These are phyloP conservation scores for Dactylella cylindrospora DNA, from an alignment of 2,329 filamentous ascomycete genomes.

Conservation along the genomic window DNA sequence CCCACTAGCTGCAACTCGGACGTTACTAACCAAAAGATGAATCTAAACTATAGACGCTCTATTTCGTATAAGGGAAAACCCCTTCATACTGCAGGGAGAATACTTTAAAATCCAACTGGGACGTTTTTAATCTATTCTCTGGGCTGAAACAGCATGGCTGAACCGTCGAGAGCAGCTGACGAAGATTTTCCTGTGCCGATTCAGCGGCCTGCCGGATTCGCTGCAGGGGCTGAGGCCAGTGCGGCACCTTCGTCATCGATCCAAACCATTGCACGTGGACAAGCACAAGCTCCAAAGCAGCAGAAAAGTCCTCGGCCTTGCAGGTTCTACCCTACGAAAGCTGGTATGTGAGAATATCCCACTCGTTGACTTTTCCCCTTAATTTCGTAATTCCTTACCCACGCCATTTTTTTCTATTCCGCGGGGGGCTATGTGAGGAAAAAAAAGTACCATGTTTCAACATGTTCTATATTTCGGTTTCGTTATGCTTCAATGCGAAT, in stretches of 20 bases:
- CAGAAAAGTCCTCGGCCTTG: slow-evolving; percentile 22
- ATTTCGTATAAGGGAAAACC: too few relatives aligned
- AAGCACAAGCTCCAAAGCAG: slow-evolving; percentile 20
- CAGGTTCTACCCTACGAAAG: slow-evolving; percentile 38
- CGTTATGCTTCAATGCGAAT: slow-evolving; percentile 4
- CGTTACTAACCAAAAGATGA: too few relatives aligned
- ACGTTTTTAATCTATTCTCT: background rate
- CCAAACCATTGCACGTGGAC: slow-evolving; percentile 12
- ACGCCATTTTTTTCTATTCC: slow-evolving; percentile 9
- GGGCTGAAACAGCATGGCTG: slow-evolving; percentile 35
- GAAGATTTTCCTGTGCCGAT: slow-evolving; percentile 39
- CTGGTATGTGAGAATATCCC: slow-evolving; percentile 28
- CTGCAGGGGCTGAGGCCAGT: slow-evolving; percentile 15
- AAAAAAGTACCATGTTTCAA: slow-evolving; percentile 12
- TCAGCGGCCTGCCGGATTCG: slow-evolving; percentile 27
- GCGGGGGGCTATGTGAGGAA: too few relatives aligned
- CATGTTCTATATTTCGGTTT: slow-evolving; percentile 7
- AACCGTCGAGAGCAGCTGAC: slow-evolving; percentile 34
- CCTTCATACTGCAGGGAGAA: too few relatives aligned
- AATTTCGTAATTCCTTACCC: slow-evolving; percentile 2
- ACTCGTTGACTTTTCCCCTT: slow-evolving; percentile 37
- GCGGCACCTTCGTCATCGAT: slow-evolving; percentile 30
- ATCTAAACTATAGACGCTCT: too few relatives aligned
- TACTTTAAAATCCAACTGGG: background rate
- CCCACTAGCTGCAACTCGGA: too few relatives aligned